Percentiles rank a stretch among this genome's conserved stretches.
phyloP scores from a whole-genome alignment of 176 grass and related monocot genomes.

The Oryza officinalis region DNA sequence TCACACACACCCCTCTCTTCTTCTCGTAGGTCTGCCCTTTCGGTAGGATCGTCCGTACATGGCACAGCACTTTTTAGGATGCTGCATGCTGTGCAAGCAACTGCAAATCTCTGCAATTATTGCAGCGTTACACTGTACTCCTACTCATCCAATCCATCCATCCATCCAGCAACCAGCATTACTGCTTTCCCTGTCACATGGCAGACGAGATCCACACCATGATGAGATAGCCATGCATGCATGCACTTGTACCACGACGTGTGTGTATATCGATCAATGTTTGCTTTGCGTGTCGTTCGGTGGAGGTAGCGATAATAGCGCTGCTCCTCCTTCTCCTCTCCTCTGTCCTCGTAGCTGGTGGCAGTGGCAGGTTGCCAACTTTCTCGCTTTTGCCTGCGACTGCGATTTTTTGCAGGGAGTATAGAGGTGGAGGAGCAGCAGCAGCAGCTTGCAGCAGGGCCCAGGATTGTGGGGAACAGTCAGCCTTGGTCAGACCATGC shows the following conservation, averaged over 20 bases:
- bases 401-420: background rate
- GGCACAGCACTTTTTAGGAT: slow-evolving; percentile 6
- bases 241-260: background rate
- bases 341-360: background rate
- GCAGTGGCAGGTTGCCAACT: background rate
- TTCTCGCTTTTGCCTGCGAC: slow-evolving; percentile 17
- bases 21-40: background rate
- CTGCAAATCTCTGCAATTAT: background rate
- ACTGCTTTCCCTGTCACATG: background rate
- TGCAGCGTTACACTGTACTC: background rate
- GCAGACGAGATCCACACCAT: slow-evolving; percentile 10
- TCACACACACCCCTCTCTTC: background rate
- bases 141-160: background rate
- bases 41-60: slow-evolving; percentile 33
- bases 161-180: background rate
- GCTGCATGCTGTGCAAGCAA: slow-evolving; percentile 6
- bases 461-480: slow-evolving; percentile 39
- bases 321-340: background rate
- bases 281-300: background rate
- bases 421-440: no score
- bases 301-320: background rate
- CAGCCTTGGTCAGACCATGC: slow-evolving; percentile 8
- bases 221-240: background rate
- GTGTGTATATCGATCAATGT: background rate
- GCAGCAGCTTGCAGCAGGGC: slow-evolving; percentile 18